phyloP scores from a whole-genome alignment of 768 basidiomycete species.

The Lyophyllum semitale region DNA sequence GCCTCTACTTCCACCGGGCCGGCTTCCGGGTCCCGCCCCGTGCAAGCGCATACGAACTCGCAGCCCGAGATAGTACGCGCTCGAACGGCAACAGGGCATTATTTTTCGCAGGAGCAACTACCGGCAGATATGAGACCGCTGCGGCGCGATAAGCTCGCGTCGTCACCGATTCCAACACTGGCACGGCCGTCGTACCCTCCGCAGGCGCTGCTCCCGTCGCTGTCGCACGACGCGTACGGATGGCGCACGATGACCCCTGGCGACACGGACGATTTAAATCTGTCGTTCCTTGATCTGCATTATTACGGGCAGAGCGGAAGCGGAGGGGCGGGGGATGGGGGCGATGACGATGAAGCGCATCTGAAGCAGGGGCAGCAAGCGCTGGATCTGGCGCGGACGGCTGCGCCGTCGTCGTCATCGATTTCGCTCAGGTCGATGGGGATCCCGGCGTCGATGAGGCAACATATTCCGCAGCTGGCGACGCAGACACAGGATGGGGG shows the following conservation, averaged over 20 bases:
- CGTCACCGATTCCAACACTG: too few species aligned
- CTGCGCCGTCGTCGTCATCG: conserved; percentile 23
- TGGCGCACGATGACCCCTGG: conserved; percentile 27
- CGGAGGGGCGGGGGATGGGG: too few species aligned
- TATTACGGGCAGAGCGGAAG: conserved; percentile 43
- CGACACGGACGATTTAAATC: conserved; percentile 37
- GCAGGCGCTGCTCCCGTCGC: conserved; percentile 12
- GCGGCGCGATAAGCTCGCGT: too few species aligned
- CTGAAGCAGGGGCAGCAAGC: conserved; percentile 27
- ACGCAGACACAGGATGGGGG: too few species aligned
- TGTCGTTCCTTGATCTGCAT: conserved; percentile 76
- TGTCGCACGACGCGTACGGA: conserved; percentile 16
- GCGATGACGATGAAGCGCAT: not conserved
- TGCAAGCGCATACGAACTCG: conserved; percentile 25
- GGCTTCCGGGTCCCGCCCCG: too few species aligned
- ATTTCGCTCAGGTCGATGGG: conserved; percentile 15
- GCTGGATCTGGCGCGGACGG: conserved; percentile 37
- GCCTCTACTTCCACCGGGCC: too few species aligned
- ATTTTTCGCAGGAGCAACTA: conserved; percentile 6
- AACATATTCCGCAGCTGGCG: conserved; percentile 12
- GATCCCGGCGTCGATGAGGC: conserved; percentile 17
- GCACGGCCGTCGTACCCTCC: conserved; percentile 6
- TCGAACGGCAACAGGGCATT: conserved; percentile 20
- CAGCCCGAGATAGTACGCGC: conserved; percentile 38
- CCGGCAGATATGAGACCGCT: too few species aligned